Percentiles rank a stretch among this genome's conserved stretches.
These are phyloP conservation scores for Candida succiphila DNA, from an alignment of 805 yeast genomes.

Conservation along the genomic window DNA sequence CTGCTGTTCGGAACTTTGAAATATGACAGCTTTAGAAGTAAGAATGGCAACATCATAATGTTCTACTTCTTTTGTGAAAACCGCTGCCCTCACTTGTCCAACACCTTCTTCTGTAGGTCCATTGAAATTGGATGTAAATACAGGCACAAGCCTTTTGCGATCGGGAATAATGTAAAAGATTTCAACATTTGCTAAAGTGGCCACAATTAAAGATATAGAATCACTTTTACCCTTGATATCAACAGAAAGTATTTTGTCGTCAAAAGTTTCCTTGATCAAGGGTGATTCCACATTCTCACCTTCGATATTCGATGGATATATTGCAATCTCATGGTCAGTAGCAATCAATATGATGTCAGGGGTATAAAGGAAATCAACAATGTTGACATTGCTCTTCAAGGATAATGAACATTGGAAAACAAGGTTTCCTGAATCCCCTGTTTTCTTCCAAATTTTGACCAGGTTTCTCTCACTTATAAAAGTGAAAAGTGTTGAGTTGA, in stretches of 20 bases:
- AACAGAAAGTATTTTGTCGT: neutral
- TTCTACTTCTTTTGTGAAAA: neutral
- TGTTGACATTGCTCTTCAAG: conserved; percentile 1
- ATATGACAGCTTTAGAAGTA: neutral
- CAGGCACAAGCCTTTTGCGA: neutral
- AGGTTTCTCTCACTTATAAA: conserved; percentile 10
- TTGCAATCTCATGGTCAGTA: conserved; percentile 5
- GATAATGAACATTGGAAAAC: conserved; percentile 2
- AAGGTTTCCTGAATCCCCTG: conserved; percentile 4
- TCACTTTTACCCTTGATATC: neutral
- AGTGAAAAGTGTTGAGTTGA: conserved; percentile 5
- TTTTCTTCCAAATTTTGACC: conserved; percentile 12
- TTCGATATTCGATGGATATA: neutral
- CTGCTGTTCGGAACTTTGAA: neutral
- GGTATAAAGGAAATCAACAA: conserved; percentile 10
- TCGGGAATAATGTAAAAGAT: neutral
- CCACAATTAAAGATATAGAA: neutral
- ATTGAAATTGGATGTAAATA: neutral
- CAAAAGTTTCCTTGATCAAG: neutral
- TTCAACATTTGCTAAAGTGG: neutral
- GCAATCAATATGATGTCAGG: conserved; percentile 7
- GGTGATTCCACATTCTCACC: neutral
- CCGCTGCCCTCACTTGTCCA: neutral
- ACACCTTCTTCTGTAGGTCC: neutral
- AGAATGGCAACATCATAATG: neutral